Evolutionary conservation across 164 flowering plant species (phyloP).

Genomic region (Magnolia kwangsiensis): DNA sequence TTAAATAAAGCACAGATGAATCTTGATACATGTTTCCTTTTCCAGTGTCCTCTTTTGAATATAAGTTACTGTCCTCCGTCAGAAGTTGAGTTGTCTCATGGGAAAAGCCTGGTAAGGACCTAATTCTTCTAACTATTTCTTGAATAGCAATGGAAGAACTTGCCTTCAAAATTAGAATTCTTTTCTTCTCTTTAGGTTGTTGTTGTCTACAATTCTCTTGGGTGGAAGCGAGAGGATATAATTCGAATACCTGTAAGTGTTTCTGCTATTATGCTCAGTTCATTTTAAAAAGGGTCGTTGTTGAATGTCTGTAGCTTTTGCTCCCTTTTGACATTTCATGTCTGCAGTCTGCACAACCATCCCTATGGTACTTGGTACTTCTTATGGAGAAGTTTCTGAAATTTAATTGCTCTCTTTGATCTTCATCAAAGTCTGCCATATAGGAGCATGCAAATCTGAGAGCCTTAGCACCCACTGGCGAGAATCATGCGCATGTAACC

Average conservation of each 20-base stretch:
- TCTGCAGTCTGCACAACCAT: neutral
- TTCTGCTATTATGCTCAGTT: neutral
- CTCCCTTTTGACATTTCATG: neutral
- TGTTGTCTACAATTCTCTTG: slow-evolving; percentile 82
- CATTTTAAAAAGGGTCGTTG: neutral
- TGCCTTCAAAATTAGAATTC: slow-evolving; percentile 1
- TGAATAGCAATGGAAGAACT: neutral
- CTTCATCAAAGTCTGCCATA: neutral
- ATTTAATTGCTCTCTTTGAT: neutral
- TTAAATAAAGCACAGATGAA: neutral
- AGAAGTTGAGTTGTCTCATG: slow-evolving; percentile 49
- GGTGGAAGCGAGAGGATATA: slow-evolving; percentile 82
- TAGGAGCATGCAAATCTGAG: neutral
- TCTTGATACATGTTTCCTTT: slow-evolving; percentile 19
- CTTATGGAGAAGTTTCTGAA: neutral
- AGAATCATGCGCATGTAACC: no score
- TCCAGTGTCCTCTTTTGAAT: slow-evolving; percentile 89
- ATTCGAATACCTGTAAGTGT: slow-evolving; percentile 79
- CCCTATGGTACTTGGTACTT: neutral
- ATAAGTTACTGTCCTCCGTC: slow-evolving; percentile 91
- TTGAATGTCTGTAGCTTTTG: neutral
- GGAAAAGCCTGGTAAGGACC: slow-evolving; percentile 64
- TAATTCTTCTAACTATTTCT: slow-evolving; percentile 3
- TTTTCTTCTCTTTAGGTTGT: slow-evolving; percentile 45
- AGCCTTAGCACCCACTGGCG: no score